Conservation (phyloP, 75 land plant genomes). For the Gnetum montanum region DNA sequence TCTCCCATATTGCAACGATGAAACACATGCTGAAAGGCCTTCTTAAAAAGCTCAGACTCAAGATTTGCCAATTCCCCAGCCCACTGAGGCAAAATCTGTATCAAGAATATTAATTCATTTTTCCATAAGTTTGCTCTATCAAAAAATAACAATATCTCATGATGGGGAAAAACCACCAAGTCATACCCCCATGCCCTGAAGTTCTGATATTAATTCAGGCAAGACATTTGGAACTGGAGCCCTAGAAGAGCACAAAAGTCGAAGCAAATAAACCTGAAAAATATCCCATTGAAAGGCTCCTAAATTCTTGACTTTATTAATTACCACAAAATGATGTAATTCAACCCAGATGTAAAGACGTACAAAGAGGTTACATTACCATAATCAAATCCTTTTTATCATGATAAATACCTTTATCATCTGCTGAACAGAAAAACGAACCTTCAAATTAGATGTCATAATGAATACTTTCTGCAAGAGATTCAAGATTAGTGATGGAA, state of each 20-base stretch:
- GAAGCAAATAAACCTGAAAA: slow-evolving; percentile 76
- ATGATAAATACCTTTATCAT: slow-evolving; percentile 15
- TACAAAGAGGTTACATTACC: slow-evolving; percentile 21
- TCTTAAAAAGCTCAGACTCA: slow-evolving; percentile 44
- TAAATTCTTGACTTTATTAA: no score
- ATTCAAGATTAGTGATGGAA: no score
- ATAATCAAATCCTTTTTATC: slow-evolving; percentile 53
- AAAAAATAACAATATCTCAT: no score
- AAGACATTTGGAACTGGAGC: slow-evolving; percentile 55
- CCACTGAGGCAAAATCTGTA: slow-evolving; percentile 66
- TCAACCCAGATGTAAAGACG: background rate
- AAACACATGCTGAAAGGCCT: slow-evolving; percentile 48
- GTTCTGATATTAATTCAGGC: slow-evolving; percentile 50
- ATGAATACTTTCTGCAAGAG: no score
- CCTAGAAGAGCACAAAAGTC: slow-evolving; percentile 70
- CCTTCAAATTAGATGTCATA: no score
- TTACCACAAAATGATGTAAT: background rate
- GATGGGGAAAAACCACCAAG: no score
- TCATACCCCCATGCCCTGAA: slow-evolving; percentile 64
- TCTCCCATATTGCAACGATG: slow-evolving; percentile 24
- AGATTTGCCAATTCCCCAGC: slow-evolving; percentile 48
- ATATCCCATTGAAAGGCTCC: background rate
- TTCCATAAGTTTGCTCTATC: no score
- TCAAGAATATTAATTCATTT: no score
- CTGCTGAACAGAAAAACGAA: no score